Base-by-base conservation (phyloP, 164 flowering plant species). In the Chloranthus sessilifolius region DNA sequence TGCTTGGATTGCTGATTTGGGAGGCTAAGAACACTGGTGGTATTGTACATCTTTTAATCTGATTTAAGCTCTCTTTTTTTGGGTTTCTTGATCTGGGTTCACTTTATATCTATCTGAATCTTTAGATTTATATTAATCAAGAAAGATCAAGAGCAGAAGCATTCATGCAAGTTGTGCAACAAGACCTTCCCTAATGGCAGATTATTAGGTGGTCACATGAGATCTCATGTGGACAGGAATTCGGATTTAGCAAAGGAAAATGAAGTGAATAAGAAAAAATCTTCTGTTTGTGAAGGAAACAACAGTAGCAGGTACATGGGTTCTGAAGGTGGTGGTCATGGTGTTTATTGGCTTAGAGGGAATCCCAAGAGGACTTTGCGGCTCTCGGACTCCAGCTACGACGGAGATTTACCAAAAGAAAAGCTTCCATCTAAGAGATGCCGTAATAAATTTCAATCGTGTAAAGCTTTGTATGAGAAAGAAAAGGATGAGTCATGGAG, bases 121-220 rank as follows among this genome's bases (percentile, higher is more conserved):
- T n/a, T n/a, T n/a, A n/a, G n/a, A n/a, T n/a, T n/a, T n/a, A n/a
- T n/a, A 47, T 7, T 49, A 48, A 74, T 74, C 77, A 68, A 63
- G 23, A 65, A 62, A 52, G 65, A 59, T 59, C 61, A 52, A 65
- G 61, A 55, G 42, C 55, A 47, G 42, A 70, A 56, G 37, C 82
- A 82, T 59, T 64, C 61, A 3, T 86, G 95, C 73, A 83, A 78
- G 61, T 67, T 79, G 49, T 86, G 95, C 63, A 43, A 47, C 58
- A 83, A 79, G 65, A 68, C 67, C 28, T 86, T 83, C 52, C 64
- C 70, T 14, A 77, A 80, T 59, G 95, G 91, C 0, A 79, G 88
- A 70, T 83, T 88, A 39, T 62, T 86, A 50, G 95, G 88, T 12
- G 91, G 95, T 47, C 95, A 86, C 63, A 86, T 81, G 82, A 79